phyloP scores from a whole-genome alignment of 2,329 filamentous ascomycete species.

The Fusarium sterilihyphosum region DNA sequence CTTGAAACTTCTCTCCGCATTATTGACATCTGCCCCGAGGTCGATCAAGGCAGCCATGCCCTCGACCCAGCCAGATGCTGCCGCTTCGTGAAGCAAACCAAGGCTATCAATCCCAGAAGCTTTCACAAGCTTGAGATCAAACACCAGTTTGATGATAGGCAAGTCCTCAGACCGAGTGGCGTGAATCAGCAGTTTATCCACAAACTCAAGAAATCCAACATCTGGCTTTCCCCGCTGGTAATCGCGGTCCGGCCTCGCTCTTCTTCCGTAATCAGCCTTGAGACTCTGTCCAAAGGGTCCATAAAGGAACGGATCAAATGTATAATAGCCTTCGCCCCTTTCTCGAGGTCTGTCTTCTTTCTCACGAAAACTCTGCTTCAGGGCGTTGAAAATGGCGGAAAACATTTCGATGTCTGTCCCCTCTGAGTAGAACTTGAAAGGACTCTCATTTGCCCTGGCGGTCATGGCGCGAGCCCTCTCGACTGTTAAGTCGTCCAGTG shows the following conservation, averaged over 20 bases:
- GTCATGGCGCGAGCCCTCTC: not conserved
- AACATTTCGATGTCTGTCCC: not conserved
- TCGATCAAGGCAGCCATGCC: not conserved
- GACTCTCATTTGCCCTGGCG: not conserved
- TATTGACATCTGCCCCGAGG: not conserved
- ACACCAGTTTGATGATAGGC: not conserved
- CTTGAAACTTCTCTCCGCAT: accelerated
- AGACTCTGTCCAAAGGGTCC: not conserved
- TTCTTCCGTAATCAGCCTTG: not conserved
- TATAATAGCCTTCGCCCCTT: not conserved
- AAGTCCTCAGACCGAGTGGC: not conserved
- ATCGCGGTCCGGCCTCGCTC: not conserved
- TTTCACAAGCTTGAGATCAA: not conserved
- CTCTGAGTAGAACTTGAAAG: not conserved
- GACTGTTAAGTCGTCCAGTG: not conserved
- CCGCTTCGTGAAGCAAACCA: not conserved
- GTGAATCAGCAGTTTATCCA: not conserved
- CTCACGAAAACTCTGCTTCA: not conserved
- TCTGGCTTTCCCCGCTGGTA: not conserved
- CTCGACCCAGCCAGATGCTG: not conserved
- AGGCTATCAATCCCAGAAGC: not conserved
- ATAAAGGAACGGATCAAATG: not conserved
- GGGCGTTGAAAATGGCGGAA: not conserved
- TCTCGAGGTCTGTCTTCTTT: not conserved
- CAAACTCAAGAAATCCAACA: not conserved